These are phyloP conservation scores for Suillus decipiens DNA, from an alignment of 768 basidiomycete species.

Conservation along the genomic window DNA sequence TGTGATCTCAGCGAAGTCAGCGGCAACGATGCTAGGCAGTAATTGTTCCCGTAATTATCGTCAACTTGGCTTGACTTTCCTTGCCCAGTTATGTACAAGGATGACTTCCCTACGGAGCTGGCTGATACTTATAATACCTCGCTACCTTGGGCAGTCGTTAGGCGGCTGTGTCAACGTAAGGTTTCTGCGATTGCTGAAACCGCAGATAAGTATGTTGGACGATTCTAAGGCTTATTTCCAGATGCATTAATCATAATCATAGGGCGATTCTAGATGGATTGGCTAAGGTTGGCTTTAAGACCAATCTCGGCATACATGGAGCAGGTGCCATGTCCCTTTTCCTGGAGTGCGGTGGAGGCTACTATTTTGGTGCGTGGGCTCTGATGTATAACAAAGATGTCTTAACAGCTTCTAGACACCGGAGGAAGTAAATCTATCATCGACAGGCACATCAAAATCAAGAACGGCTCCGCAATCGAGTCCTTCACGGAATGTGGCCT, in stretches of 20 bases:
- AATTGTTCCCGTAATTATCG: neutral
- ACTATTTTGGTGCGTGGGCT: constrained; percentile 37
- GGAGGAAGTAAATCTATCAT: constrained; percentile 47
- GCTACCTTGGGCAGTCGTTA: constrained; percentile 20
- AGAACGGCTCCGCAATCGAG: constrained; percentile 39
- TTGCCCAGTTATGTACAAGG: constrained; percentile 22
- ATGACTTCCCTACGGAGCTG: constrained; percentile 22
- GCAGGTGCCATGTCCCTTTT: constrained; percentile 34
- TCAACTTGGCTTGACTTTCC: neutral
- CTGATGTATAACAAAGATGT: neutral
- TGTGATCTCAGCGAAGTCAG: constrained; percentile 18
- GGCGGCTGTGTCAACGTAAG: constrained; percentile 24
- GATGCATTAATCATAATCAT: neutral
- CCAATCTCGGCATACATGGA: constrained; percentile 35
- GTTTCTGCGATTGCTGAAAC: constrained; percentile 24
- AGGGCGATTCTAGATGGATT: constrained; percentile 42
- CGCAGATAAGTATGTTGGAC: constrained; percentile 25
- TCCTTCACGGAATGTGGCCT: constrained; percentile 33
- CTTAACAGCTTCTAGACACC: constrained; percentile 22
- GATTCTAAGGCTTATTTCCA: neutral
- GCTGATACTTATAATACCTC: constrained; percentile 20
- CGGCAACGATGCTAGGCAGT: constrained; percentile 18
- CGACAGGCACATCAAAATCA: constrained; percentile 52
- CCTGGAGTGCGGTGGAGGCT: constrained; percentile 38
- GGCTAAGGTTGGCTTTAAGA: constrained; percentile 39